These are phyloP conservation scores for Pleurozium schreberi DNA, from an alignment of 225 moss, liverwort and hornwort species.

Conservation along the genomic window DNA sequence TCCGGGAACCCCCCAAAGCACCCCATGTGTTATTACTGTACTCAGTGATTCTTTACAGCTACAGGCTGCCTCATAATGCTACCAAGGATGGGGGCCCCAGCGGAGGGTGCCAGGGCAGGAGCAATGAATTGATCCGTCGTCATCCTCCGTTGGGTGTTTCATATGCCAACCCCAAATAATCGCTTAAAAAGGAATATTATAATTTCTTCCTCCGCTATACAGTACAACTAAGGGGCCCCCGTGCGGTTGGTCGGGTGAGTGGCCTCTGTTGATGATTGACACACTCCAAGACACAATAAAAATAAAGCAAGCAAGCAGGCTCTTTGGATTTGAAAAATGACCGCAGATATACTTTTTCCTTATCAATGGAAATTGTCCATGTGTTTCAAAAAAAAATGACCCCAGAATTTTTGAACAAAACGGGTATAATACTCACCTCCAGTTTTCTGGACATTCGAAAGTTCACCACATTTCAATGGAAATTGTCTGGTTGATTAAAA, in stretches of 20 bases:
- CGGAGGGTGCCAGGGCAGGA: fast-evolving
- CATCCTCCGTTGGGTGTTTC: neutral
- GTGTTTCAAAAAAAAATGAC: too few relatives aligned
- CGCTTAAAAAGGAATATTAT: neutral
- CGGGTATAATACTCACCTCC: neutral
- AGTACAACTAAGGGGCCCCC: neutral
- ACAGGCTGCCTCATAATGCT: neutral
- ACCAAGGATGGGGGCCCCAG: neutral
- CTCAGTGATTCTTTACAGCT: constrained; percentile 9
- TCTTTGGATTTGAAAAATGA: neutral
- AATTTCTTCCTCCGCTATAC: too few relatives aligned
- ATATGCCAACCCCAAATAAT: neutral
- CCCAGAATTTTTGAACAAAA: neutral
- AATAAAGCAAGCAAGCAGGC: neutral
- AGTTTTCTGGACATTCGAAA: neutral
- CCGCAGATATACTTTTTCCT: too few relatives aligned
- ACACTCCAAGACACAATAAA: neutral
- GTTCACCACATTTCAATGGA: too few relatives aligned
- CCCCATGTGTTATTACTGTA: neutral
- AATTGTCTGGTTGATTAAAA: too few relatives aligned
- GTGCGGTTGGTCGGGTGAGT: neutral
- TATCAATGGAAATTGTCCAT: too few relatives aligned
- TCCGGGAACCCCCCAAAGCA: neutral
- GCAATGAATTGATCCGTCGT: neutral
- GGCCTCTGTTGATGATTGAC: neutral